A percentile compares a stretch with the other conserved stretches of the same genome.
phyloP scores from a whole-genome alignment of 176 grass and related monocot genomes.

The Cenchrus purpureus region DNA sequence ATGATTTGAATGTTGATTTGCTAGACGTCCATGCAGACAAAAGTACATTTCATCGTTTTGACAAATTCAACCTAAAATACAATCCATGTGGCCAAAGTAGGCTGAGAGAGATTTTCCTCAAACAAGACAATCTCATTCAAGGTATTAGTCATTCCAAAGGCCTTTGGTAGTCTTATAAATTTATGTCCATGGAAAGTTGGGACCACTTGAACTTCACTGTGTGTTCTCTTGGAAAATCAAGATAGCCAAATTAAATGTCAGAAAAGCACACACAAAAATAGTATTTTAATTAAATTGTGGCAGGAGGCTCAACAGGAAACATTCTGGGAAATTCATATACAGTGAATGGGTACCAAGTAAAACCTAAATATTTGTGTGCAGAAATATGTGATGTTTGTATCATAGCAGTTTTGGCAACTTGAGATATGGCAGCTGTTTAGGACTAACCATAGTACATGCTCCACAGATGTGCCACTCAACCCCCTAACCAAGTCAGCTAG shows the following conservation, averaged over 20 bases:
- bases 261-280: not conserved
- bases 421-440: constrained; percentile 2
- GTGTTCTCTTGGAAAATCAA: not conserved
- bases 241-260: constrained; percentile 1
- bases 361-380: constrained; percentile 8
- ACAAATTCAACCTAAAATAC: constrained; percentile 99
- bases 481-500: too few relatives aligned
- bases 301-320: not conserved
- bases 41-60: constrained; percentile 99
- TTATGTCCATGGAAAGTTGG: not conserved
- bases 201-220: not conserved
- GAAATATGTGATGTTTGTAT: constrained; percentile 12
- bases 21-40: constrained; percentile 99
- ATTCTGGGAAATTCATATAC: not conserved
- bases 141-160: constrained; percentile 53
- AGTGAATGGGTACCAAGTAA: constrained; percentile 22
- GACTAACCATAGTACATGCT: constrained; percentile 10
- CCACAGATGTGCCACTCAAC: too few relatives aligned
- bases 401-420: not conserved
- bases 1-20: constrained; percentile 96
- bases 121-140: constrained; percentile 99
- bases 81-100: constrained; percentile 99
- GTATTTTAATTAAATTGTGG: constrained; percentile 4
- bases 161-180: constrained; percentile 22
- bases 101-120: constrained; percentile 95